Evolutionary conservation across 371 early-diverging fungal species (phyloP).

Genomic region (Mortierella polycephala): DNA sequence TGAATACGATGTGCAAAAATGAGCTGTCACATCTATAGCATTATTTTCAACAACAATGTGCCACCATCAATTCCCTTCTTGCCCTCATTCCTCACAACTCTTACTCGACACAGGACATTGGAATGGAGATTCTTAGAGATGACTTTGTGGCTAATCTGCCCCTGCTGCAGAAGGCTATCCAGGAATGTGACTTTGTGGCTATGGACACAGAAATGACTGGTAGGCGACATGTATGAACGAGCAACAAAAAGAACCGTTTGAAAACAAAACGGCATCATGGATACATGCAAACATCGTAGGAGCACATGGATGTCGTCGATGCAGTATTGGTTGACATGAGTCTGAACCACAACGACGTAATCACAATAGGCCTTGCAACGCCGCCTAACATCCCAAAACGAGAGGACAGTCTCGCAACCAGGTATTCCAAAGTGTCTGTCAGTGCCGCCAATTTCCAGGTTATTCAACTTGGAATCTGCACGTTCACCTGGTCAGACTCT

Average conservation of each 20-base stretch:
- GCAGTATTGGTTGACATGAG: too few species aligned
- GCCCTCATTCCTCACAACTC: not conserved
- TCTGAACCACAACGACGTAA: too few species aligned
- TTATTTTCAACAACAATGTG: too few species aligned
- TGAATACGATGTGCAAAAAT: too few species aligned
- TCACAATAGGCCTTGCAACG: slow-evolving; percentile 27
- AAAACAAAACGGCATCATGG: too few species aligned
- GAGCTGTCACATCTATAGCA: too few species aligned
- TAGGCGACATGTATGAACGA: too few species aligned
- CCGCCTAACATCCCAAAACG: slow-evolving; percentile 23
- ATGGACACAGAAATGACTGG: slow-evolving; percentile 92
- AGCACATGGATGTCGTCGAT: too few species aligned
- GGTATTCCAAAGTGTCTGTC: slow-evolving; percentile 34
- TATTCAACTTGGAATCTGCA: slow-evolving; percentile 76
- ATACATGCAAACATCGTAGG: not conserved
- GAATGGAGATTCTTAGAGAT: slow-evolving; percentile 81
- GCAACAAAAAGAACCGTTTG: too few species aligned
- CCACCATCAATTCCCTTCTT: not conserved
- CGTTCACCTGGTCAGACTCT: slow-evolving; percentile 65
- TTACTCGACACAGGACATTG: not conserved
- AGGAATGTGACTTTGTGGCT: slow-evolving; percentile 80
- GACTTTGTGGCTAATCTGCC: slow-evolving; percentile 70
- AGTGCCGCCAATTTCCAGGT: slow-evolving; percentile 60
- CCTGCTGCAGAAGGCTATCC: slow-evolving; percentile 72
- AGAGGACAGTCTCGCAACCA: slow-evolving; percentile 38